phyloP scores from a whole-genome alignment of 208 protist genomes.

The Crithidia sp. region DNA sequence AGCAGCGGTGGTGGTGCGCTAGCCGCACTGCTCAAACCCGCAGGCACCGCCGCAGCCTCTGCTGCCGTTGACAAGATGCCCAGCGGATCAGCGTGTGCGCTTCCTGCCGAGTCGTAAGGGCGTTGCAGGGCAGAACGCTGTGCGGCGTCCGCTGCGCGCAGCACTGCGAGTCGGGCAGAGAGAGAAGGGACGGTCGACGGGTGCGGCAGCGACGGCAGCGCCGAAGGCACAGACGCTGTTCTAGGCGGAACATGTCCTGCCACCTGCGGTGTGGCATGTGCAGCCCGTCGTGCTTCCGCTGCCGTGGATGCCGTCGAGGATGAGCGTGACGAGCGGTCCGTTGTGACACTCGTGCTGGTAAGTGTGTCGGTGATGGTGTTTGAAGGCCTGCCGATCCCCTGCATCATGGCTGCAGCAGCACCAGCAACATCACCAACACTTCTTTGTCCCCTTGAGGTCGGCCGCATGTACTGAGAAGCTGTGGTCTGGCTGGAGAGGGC shows the following conservation, averaged over 20 bases:
- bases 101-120: not conserved
- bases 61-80: too few species aligned
- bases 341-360: slow-evolving; percentile 6
- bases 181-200: slow-evolving; percentile 18
- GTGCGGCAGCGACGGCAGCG: not conserved
- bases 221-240: not conserved
- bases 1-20: too few species aligned
- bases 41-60: too few species aligned
- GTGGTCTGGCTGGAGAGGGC: slow-evolving; percentile 12
- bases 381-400: not conserved
- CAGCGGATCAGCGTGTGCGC: not conserved
- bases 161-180: slow-evolving; percentile 28
- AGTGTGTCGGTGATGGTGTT: slow-evolving; percentile 10
- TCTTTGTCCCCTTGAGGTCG: not conserved
- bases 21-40: too few species aligned
- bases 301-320: not conserved
- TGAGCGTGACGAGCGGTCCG: not conserved
- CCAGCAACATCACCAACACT: not conserved
- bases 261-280: too few species aligned
- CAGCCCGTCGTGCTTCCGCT: too few species aligned
- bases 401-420: not conserved
- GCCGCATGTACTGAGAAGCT: not conserved
- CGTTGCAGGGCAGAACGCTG: slow-evolving; percentile 11
- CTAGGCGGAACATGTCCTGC: too few species aligned
- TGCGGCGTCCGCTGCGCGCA: slow-evolving; percentile 19